These are phyloP conservation scores for Aspergillus nanangensis DNA, from an alignment of 495 filamentous ascomycete species.

Conservation along the genomic window DNA sequence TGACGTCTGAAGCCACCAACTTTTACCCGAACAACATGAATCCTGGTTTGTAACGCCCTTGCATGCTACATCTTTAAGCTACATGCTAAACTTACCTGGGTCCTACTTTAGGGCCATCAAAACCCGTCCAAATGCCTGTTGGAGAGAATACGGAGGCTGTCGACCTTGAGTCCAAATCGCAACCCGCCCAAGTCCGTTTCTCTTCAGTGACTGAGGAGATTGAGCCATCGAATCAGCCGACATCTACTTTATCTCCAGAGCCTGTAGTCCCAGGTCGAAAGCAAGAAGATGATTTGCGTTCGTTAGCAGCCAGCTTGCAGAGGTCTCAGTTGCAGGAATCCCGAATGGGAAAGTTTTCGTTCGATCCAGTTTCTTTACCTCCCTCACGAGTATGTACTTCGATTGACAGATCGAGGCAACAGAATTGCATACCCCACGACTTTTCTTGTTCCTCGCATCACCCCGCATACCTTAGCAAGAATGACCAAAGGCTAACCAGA, in stretches of 20 bases:
- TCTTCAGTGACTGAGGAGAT: slow-evolving; percentile 78
- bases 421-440: neutral
- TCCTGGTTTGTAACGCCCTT: slow-evolving; percentile 31
- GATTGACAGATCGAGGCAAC: neutral
- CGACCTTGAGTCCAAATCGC: slow-evolving; percentile 32
- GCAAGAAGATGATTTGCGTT: slow-evolving; percentile 61
- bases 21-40: slow-evolving; percentile 25
- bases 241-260: slow-evolving; percentile 27
- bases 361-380: slow-evolving; percentile 85
- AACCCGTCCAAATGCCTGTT: slow-evolving; percentile 20
- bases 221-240: slow-evolving; percentile 44
- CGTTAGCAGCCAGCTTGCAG: slow-evolving; percentile 67
- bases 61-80: slow-evolving; percentile 4
- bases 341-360: slow-evolving; percentile 79
- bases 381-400: slow-evolving; percentile 67
- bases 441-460: neutral
- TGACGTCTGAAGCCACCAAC: slow-evolving; percentile 40
- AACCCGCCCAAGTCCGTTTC: slow-evolving; percentile 65
- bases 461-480: slow-evolving; percentile 6
- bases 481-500: slow-evolving; percentile 11
- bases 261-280: slow-evolving; percentile 23
- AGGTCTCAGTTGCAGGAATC: slow-evolving; percentile 71
- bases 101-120: slow-evolving; percentile 14
- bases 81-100: no score
- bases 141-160: slow-evolving; percentile 20